Evolutionary conservation across 73 alveolate genomes (phyloP), one percentile per base, ranked within the genome.

Genomic region (Symbiodinium pilosum): DNA sequence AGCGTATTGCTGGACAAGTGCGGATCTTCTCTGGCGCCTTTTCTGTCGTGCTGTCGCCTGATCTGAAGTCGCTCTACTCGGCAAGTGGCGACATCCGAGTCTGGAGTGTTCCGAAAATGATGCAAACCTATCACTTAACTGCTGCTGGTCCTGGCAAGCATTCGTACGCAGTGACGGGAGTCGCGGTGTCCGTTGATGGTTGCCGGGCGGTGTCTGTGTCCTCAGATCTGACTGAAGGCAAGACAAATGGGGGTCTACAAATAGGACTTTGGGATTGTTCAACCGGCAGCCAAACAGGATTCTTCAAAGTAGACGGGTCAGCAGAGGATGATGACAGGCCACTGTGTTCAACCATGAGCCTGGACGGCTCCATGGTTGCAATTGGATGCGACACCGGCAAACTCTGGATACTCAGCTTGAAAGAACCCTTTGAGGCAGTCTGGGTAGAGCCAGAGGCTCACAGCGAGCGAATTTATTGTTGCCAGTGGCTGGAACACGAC

Each of bases 31-130:
- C 98, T 28, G 98, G 98, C 36, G 98, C 98, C 11, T 92, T 92
- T 56, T 69, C 91, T 8, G 95, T 92, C 18, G 91, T 44, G 56
- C 98, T 92, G 32, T 92, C 98, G 24, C 98, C 98, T 20, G 54
- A 92, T 42, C 36, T 69, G 81, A 69, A 73, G 54, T 73, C 81
- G 47, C 83, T 92, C 8, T 92, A 64, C 91, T 92, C 98, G 16
- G 98, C 98, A 41, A 92, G 98, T n/a, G 98, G 98, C 14, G 98
- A 92, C 83, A 92, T 92, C 56, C 98, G 98, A 5, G 47, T 92
- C 14, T 92, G 98, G 98, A 92, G 89, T 24, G 89, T 73, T 52
- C 91, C 91, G 52, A 92, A 92, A 36, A 69, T 92, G 77, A 41
- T 43, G 40, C 77, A 40, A 30, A 42, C 38, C 5, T 41, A 38